Conservation (phyloP, 2,329 filamentous ascomycete species). For the Colletotrichum camelliae region DNA sequence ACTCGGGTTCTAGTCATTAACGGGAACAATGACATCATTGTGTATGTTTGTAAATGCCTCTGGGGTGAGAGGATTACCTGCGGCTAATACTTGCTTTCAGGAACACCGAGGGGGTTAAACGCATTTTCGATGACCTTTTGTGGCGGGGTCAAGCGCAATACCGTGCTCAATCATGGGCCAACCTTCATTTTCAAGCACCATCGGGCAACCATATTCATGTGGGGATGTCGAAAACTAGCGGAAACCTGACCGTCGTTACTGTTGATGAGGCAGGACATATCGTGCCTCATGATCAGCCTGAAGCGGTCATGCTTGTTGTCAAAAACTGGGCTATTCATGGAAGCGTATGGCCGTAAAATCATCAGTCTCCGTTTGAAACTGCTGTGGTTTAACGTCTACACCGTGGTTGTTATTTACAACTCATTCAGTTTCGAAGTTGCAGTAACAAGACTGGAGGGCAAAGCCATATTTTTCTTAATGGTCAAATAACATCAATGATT, state of each 20-base stretch:
- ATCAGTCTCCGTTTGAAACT: background rate
- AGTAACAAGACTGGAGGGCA: background rate
- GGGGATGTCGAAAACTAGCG: background rate
- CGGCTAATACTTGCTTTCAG: background rate
- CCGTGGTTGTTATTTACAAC: no score
- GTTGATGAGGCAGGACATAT: slow-evolving; percentile 11
- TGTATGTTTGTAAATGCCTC: background rate
- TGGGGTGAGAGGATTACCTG: background rate
- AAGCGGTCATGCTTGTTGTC: background rate
- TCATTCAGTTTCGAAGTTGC: background rate
- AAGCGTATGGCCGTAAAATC: background rate
- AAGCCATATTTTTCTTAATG: background rate
- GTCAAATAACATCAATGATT: background rate
- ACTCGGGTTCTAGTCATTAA: slow-evolving; percentile 4
- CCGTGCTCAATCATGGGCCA: background rate
- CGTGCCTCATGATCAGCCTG: background rate
- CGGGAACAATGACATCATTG: slow-evolving; percentile 9
- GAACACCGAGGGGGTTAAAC: background rate
- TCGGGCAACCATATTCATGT: background rate
- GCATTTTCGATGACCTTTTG: background rate
- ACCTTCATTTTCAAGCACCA: background rate
- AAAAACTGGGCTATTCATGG: background rate
- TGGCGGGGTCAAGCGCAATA: background rate
- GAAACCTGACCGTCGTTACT: background rate
- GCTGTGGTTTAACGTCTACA: background rate